Conservation (phyloP, 1,284 basidiomycete genomes). For the Apiotrichum porosum region DNA sequence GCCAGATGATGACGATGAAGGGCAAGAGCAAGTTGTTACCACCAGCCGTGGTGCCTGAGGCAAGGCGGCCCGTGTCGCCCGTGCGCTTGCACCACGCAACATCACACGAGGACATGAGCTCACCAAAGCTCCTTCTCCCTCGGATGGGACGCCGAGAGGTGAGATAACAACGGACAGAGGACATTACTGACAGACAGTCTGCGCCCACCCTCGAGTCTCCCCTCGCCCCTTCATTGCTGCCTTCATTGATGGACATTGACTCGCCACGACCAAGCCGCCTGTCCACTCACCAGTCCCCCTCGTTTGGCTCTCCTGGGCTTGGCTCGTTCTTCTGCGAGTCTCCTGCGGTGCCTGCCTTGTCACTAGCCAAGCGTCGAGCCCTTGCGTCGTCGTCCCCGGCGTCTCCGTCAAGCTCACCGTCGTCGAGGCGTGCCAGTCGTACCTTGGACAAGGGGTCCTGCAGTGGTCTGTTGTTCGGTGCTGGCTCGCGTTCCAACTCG, state of each 20-base stretch:
- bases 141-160: constrained; percentile 33
- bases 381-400: constrained; percentile 36
- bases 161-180: no score
- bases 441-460: no score
- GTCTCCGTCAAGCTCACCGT: constrained; percentile 43
- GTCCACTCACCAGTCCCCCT: constrained; percentile 20
- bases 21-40: constrained; percentile 39
- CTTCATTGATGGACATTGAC: constrained; percentile 39
- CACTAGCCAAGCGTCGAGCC: constrained; percentile 31
- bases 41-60: constrained; percentile 21
- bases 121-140: constrained; percentile 24
- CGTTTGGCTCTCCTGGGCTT: constrained; percentile 36
- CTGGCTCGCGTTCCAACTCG: constrained; percentile 17
- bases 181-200: no score
- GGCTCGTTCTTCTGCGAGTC: constrained; percentile 46
- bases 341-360: constrained; percentile 27
- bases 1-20: background rate
- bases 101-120: constrained; percentile 33
- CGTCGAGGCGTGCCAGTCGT: constrained; percentile 1
- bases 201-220: constrained; percentile 13
- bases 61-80: constrained; percentile 9
- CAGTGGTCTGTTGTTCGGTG: constrained; percentile 34
- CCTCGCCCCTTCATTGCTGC: background rate
- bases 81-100: constrained; percentile 38
- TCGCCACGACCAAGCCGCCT: constrained; percentile 22